A percentile compares a stretch with the other conserved stretches of the same genome.
These are phyloP conservation scores for Lasiodiplodia hormozganensis DNA, from an alignment of 2,329 filamentous ascomycete genomes.

Conservation along the genomic window DNA sequence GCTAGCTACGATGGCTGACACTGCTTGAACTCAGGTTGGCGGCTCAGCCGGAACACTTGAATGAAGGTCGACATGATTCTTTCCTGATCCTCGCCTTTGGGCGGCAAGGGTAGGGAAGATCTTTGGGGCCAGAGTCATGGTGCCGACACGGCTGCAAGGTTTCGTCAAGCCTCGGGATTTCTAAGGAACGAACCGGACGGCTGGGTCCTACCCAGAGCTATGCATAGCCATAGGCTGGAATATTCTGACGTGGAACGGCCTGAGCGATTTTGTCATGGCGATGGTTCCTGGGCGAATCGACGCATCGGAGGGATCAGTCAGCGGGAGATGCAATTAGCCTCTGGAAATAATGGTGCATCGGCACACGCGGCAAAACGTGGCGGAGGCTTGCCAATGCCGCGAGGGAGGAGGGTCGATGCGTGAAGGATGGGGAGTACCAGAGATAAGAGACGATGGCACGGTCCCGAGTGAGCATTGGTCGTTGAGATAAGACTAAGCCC, in stretches of 20 bases:
- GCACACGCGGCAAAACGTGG: background rate
- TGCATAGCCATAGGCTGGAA: background rate
- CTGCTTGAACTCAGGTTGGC: background rate
- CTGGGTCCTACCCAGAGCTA: background rate
- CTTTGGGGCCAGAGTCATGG: background rate
- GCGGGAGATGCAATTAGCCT: background rate
- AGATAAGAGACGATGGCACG: constrained; percentile 15
- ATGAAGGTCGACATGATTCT: constrained; percentile 1
- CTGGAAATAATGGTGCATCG: background rate
- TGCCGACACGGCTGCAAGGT: background rate
- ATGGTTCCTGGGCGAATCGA: background rate
- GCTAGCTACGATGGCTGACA: background rate
- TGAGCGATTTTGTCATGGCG: background rate
- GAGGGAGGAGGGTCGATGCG: background rate
- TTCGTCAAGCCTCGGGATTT: background rate
- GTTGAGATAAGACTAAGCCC: background rate
- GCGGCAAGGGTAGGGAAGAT: constrained; percentile 6
- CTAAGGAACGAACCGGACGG: background rate
- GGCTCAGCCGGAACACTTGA: background rate
- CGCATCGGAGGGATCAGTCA: background rate
- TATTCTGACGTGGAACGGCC: background rate
- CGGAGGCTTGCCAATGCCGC: background rate
- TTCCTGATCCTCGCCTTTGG: constrained; percentile 8
- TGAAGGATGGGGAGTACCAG: background rate
- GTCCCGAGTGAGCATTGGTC: background rate